Percentiles rank a stretch among this genome's conserved stretches.
Evolutionary conservation across 2,329 filamentous ascomycete species (phyloP).

Genomic region (Talaromyces verruculosus): DNA sequence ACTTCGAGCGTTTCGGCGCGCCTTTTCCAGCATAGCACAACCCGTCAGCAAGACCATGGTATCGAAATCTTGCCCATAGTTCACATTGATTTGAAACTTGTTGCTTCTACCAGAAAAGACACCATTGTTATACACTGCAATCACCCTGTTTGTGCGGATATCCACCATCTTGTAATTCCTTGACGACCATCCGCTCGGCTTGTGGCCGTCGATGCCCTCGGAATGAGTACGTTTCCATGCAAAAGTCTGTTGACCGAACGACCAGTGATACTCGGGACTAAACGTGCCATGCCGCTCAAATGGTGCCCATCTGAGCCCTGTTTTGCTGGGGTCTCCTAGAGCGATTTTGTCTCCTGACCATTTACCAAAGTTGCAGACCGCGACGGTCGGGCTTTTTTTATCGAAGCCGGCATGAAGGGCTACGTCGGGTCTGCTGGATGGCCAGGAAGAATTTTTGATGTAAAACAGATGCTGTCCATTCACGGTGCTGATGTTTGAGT

Average conservation of each 20-base stretch:
- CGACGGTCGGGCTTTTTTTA: conserved; percentile 25
- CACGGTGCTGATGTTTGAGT: background rate
- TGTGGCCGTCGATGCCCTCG: conserved; percentile 31
- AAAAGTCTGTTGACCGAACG: conserved; percentile 30
- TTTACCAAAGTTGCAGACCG: conserved; percentile 35
- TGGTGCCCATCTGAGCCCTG: conserved; percentile 33
- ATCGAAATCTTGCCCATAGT: conserved; percentile 22
- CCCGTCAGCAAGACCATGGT: conserved; percentile 16
- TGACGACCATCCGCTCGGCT: conserved; percentile 23
- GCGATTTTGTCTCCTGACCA: conserved; percentile 38
- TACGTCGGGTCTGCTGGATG: conserved; percentile 2
- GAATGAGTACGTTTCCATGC: conserved; percentile 36
- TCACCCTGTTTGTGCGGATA: conserved; percentile 21
- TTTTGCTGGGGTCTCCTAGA: conserved; percentile 31
- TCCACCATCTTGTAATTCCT: conserved; percentile 34
- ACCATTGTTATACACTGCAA: conserved; percentile 23
- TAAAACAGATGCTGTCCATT: background rate
- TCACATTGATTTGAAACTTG: conserved; percentile 21
- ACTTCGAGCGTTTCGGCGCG: conserved; percentile 4
- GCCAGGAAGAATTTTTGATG: background rate
- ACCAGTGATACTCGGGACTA: conserved; percentile 32
- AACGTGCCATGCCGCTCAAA: conserved; percentile 29
- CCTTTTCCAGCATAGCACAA: conserved; percentile 15
- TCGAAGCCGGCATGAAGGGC: background rate
- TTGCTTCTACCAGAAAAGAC: background rate